phyloP scores from a whole-genome alignment of 2,329 filamentous ascomycete species.

The Fusarium graminum region DNA sequence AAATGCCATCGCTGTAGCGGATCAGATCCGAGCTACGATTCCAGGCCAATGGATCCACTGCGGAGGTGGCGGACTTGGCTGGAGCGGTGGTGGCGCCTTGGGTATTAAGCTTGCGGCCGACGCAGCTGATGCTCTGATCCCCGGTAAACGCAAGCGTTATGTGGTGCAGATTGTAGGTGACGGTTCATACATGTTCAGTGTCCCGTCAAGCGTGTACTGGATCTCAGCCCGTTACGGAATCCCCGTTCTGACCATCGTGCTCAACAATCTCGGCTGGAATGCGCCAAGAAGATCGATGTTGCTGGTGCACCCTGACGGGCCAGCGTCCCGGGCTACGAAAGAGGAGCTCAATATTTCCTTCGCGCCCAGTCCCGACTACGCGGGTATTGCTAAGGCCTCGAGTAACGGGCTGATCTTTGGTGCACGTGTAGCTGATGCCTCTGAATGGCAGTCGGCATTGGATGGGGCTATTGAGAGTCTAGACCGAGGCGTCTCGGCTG shows the following conservation, averaged over 20 bases:
- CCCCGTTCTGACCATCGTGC: slow-evolving; percentile 14
- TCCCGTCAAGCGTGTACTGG: slow-evolving; percentile 29
- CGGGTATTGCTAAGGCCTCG: slow-evolving; percentile 11
- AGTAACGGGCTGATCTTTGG: slow-evolving; percentile 17
- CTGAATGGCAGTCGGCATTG: neutral
- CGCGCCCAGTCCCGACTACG: slow-evolving; percentile 15
- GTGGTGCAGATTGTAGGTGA: slow-evolving; percentile 25
- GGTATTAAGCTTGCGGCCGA: slow-evolving; percentile 23
- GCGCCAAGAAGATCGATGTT: slow-evolving; percentile 12
- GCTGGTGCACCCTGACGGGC: slow-evolving; percentile 11
- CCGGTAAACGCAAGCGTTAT: neutral
- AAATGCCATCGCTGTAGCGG: slow-evolving; percentile 3
- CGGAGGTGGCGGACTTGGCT: slow-evolving; percentile 22
- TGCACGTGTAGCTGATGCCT: neutral
- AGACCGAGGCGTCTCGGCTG: slow-evolving; percentile 11
- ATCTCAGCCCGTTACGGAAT: slow-evolving; percentile 21
- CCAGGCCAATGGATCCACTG: slow-evolving; percentile 29
- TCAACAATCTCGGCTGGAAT: slow-evolving; percentile 32
- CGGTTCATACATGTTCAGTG: slow-evolving; percentile 33
- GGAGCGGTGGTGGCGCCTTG: slow-evolving; percentile 20
- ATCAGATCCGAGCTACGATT: slow-evolving; percentile 13
- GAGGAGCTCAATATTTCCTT: slow-evolving; percentile 26
- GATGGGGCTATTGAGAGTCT: slow-evolving; percentile 5
- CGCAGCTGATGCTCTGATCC: neutral
- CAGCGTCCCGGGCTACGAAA: slow-evolving; percentile 12